A percentile compares a stretch with the other conserved stretches of the same genome.
Evolutionary conservation across 106 monocot species (phyloP).

Genomic region (Posidonia australis): DNA sequence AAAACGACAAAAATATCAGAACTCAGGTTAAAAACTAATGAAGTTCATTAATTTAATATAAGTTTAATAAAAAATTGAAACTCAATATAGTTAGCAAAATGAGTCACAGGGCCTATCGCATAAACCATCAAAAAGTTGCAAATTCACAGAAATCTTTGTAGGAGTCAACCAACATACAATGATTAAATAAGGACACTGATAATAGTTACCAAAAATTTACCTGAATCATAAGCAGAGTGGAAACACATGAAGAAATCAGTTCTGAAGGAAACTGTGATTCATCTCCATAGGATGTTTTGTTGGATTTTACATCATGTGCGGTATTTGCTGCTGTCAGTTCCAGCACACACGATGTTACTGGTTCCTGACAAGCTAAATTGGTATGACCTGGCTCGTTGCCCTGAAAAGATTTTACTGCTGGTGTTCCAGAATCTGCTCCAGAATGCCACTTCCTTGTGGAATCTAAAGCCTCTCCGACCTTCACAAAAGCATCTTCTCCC

Average conservation of each 20-base stretch:
- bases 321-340: constrained; percentile 17
- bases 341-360: constrained; percentile 14
- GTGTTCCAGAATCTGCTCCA: constrained; percentile 27
- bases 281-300: constrained; percentile 12
- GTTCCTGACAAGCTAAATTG: constrained; percentile 30
- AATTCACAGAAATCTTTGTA: too few relatives aligned
- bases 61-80: too few relatives aligned
- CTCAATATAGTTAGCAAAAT: too few relatives aligned
- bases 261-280: constrained; percentile 57
- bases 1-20: not conserved
- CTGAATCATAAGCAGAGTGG: constrained; percentile 82
- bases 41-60: too few relatives aligned
- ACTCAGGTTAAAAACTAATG: not conserved
- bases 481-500: constrained; percentile 61
- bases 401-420: constrained; percentile 28
- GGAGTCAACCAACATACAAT: too few relatives aligned
- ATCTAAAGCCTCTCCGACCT: constrained; percentile 72
- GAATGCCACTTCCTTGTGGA: constrained; percentile 28
- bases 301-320: constrained; percentile 14
- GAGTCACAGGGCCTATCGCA: too few relatives aligned
- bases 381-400: constrained; percentile 22
- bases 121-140: too few relatives aligned
- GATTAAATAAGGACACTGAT: not conserved
- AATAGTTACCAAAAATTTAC: constrained; percentile 14
- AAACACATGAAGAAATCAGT: constrained; percentile 66